Percentiles rank a stretch among this genome's conserved stretches.
phyloP scores from a whole-genome alignment of 176 grass and related monocot genomes.

The Pontederia crassipes region DNA sequence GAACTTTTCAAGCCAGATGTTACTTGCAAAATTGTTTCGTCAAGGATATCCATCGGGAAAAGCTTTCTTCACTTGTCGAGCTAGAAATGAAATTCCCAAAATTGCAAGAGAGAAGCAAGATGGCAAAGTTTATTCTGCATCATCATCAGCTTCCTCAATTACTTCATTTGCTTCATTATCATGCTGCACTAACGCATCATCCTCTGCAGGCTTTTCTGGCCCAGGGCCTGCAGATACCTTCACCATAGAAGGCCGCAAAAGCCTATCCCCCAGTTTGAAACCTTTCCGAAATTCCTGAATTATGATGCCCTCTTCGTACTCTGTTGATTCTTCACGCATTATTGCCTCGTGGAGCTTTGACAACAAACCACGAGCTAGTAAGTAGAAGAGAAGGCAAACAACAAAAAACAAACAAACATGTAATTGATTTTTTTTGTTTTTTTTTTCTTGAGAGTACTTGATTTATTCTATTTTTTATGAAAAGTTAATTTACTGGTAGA shows the following conservation, averaged over 20 bases:
- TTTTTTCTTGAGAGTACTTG: too few species aligned
- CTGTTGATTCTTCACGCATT: constrained; percentile 72
- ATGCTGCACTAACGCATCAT: constrained; percentile 26
- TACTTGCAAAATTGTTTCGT: too few species aligned
- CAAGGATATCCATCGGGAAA: too few species aligned
- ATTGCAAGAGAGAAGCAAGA: neutral
- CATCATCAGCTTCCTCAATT: constrained; percentile 9
- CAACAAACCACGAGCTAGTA: neutral
- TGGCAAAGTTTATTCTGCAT: constrained; percentile 19
- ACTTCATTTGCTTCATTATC: constrained; percentile 28
- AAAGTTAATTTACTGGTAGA: too few species aligned
- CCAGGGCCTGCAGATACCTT: constrained; percentile 81
- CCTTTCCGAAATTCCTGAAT: constrained; percentile 92
- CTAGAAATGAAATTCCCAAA: neutral
- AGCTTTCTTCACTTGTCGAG: neutral
- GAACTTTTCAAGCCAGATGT: too few species aligned
- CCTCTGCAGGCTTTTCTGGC: constrained; percentile 36
- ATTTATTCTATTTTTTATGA: too few species aligned
- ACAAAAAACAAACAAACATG: neutral
- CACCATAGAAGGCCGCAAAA: constrained; percentile 76
- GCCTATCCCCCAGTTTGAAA: constrained; percentile 80
- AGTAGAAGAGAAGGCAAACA: constrained; percentile 9
- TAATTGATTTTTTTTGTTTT: too few species aligned
- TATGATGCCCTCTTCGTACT: constrained; percentile 73
- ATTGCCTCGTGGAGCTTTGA: constrained; percentile 92